Conservation (phyloP, 257 asterid genomes). For the Gynochthodes officinalis region DNA sequence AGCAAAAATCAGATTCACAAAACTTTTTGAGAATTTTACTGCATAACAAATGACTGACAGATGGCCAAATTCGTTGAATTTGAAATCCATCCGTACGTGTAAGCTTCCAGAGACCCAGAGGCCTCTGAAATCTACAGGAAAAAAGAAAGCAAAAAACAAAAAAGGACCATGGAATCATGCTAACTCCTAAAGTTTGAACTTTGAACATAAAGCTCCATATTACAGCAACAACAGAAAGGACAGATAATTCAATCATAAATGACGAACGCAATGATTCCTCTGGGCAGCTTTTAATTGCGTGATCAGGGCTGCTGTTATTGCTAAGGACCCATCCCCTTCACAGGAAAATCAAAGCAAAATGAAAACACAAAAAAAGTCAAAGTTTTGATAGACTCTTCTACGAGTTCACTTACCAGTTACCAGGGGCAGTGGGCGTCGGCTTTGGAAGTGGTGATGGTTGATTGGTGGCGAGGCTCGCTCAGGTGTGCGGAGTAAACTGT, state of each 20-base stretch:
- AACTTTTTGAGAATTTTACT: slow-evolving; percentile 5
- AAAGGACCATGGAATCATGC: slow-evolving; percentile 15
- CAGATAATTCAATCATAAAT: not conserved
- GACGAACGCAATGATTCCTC: too few relatives aligned
- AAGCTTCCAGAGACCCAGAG: not conserved
- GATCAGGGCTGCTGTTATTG: not conserved
- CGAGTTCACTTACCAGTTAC: not conserved
- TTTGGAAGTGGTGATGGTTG: too few relatives aligned
- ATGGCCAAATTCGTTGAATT: not conserved
- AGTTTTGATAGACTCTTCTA: not conserved
- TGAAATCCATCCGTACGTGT: not conserved
- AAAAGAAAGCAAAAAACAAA: not conserved
- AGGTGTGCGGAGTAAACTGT: too few relatives aligned
- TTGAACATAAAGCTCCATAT: not conserved
- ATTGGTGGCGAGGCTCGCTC: not conserved
- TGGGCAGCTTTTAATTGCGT: too few relatives aligned
- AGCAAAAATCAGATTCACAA: slow-evolving; percentile 10
- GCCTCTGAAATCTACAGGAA: not conserved
- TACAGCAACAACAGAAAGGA: not conserved
- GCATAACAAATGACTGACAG: not conserved
- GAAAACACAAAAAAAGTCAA: not conserved
- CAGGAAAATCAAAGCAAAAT: not conserved
- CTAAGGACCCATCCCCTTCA: not conserved
- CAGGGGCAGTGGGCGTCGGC: too few relatives aligned
- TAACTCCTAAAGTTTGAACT: slow-evolving; percentile 3